Evolutionary conservation across 78 protist genomes (phyloP).

Genomic region (Salpingoeca rosetta): DNA sequence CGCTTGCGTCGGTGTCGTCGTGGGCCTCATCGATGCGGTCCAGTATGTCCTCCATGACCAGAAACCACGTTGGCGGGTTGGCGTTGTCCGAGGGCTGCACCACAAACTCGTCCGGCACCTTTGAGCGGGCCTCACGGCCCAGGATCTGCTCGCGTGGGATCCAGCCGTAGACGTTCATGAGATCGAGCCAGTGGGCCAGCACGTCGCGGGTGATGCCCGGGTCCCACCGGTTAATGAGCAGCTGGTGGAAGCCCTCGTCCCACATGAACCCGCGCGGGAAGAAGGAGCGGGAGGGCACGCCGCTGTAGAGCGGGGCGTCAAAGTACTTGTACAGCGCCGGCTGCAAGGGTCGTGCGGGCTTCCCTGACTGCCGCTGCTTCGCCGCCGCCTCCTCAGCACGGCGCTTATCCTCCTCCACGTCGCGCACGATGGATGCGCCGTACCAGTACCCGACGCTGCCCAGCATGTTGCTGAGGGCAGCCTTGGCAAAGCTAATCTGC

Average conservation of each 20-base stretch:
- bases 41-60: background rate
- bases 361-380: too few relatives aligned
- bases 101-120: slow-evolving; percentile 45
- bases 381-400: background rate
- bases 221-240: slow-evolving; percentile 48
- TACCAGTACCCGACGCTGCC: slow-evolving; percentile 64
- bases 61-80: slow-evolving; percentile 77
- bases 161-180: slow-evolving; percentile 83
- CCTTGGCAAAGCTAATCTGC: slow-evolving; percentile 10
- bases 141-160: slow-evolving; percentile 90
- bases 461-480: slow-evolving; percentile 49
- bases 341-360: too few relatives aligned
- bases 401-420: background rate
- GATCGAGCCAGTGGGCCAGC: slow-evolving; percentile 61
- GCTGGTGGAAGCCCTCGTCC: slow-evolving; percentile 95
- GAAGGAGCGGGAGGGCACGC: slow-evolving; percentile 78
- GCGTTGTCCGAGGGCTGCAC: slow-evolving; percentile 35
- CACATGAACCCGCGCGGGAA: slow-evolving; percentile 95
- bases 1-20: background rate
- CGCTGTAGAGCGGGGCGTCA: too few relatives aligned
- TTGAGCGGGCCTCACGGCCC: slow-evolving; percentile 64
- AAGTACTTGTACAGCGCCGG: too few relatives aligned
- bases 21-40: slow-evolving; percentile 2
- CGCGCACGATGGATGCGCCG: slow-evolving; percentile 35
- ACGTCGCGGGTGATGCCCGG: slow-evolving; percentile 31